Evolutionary conservation across 139 green algal genomes (phyloP).

Genomic region (Bryopsis sp.): DNA sequence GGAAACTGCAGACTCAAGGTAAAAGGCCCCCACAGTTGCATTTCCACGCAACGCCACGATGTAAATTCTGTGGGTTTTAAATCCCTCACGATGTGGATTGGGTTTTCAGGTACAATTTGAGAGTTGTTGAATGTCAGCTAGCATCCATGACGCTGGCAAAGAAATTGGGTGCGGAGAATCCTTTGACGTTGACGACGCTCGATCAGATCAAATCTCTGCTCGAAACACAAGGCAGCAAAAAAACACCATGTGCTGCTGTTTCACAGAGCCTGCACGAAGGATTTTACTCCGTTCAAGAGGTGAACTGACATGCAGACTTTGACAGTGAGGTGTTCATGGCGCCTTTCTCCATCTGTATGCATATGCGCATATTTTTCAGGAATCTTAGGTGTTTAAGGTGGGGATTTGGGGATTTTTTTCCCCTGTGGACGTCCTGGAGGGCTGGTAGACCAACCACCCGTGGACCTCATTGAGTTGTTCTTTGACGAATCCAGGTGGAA

Average conservation of each 20-base stretch:
- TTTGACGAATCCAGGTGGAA: constrained; percentile 42
- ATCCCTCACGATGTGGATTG: not conserved
- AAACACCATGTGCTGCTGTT: constrained; percentile 27
- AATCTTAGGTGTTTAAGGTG: too few species aligned
- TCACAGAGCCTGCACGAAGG: constrained; percentile 51
- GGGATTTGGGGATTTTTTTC: too few species aligned
- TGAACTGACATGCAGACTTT: too few species aligned
- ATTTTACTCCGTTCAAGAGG: constrained; percentile 38
- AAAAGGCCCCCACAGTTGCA: not conserved
- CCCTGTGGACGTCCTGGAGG: too few species aligned
- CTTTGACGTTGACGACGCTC: constrained; percentile 34
- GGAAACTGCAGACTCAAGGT: constrained; percentile 51
- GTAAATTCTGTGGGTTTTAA: not conserved
- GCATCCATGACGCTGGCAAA: constrained; percentile 65
- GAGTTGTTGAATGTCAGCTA: constrained; percentile 91
- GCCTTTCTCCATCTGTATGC: too few species aligned
- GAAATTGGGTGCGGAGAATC: constrained; percentile 37
- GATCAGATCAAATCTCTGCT: constrained; percentile 27
- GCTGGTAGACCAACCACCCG: not conserved
- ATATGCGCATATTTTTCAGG: too few species aligned
- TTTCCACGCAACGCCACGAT: not conserved
- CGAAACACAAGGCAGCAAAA: not conserved
- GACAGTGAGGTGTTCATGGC: too few species aligned
- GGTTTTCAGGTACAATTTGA: constrained; percentile 81
- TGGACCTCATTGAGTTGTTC: not conserved